Conservation (phyloP, 1,139 yeast species). For the Pichia sp. region DNA sequence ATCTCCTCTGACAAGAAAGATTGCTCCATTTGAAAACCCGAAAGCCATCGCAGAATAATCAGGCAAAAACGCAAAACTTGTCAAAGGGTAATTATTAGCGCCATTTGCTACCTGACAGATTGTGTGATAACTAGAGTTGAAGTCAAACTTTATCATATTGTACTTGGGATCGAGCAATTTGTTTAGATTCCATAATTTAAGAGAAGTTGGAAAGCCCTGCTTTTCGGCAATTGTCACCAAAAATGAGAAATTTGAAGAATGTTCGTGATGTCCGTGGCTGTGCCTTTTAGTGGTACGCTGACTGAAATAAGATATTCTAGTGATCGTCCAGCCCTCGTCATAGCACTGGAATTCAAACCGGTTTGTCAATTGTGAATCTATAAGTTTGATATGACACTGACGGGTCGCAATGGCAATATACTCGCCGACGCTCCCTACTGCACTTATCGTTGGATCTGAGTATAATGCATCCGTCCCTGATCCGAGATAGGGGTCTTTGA, state of each 20-base stretch:
- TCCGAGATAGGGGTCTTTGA: conserved; percentile 73
- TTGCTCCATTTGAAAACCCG: conserved; percentile 86
- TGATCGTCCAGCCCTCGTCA: conserved; percentile 55
- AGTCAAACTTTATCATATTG: conserved; percentile 18
- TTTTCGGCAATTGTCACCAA: conserved; percentile 68
- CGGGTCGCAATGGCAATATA: conserved; percentile 55
- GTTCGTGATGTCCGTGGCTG: too few relatives aligned
- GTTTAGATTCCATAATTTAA: conserved; percentile 69
- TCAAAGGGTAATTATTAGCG: conserved; percentile 60
- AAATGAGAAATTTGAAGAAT: conserved; percentile 24
- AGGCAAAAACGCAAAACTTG: conserved; percentile 50
- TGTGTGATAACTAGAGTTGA: conserved; percentile 23
- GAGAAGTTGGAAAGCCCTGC: conserved; percentile 58
- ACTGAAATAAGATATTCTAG: conserved; percentile 42
- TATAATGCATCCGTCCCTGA: conserved; percentile 51
- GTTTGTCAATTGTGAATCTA: conserved; percentile 43
- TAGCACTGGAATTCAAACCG: conserved; percentile 54
- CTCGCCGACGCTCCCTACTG: conserved; percentile 48
- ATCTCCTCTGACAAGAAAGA: conserved; percentile 81
- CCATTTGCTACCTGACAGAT: conserved; percentile 25
- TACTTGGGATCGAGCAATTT: conserved; percentile 31
- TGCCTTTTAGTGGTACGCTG: too few relatives aligned
- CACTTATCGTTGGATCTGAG: conserved; percentile 67
- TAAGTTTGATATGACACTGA: conserved; percentile 49
- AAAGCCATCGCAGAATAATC: conserved; percentile 65